A percentile compares a stretch with the other conserved stretches of the same genome.
Conservation (phyloP, 2,329 filamentous ascomycete species). For the Diaporthe aspalathi region DNA sequence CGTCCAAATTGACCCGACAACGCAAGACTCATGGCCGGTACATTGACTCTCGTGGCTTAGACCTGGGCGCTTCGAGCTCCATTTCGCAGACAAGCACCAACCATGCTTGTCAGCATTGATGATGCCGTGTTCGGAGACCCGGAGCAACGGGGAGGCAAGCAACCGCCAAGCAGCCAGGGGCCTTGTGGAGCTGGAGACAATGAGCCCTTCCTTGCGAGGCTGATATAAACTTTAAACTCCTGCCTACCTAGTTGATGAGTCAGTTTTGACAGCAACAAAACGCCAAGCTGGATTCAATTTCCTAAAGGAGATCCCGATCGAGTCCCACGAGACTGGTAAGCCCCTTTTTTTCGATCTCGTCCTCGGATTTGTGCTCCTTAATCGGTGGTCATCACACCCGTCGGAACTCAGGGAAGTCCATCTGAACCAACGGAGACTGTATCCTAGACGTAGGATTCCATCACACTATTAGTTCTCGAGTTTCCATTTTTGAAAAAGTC, state of each 20-base stretch:
- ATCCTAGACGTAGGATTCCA: neutral
- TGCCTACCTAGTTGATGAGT: neutral
- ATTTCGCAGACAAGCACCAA: neutral
- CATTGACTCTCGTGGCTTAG: neutral
- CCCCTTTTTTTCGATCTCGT: neutral
- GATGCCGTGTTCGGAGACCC: neutral
- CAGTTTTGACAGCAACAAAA: neutral
- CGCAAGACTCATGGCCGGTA: neutral
- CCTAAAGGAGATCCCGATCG: neutral
- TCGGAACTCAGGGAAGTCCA: neutral
- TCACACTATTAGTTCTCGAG: neutral
- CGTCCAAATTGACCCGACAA: neutral
- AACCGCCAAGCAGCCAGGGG: constrained; percentile 5
- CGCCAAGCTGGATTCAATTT: constrained; percentile 1
- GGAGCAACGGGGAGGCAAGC: neutral
- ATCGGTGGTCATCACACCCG: neutral
- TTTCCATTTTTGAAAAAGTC: neutral
- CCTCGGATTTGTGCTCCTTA: neutral
- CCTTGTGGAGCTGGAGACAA: neutral
- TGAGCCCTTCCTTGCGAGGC: constrained; percentile 1
- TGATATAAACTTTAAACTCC: constrained; percentile 12
- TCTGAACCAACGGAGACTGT: constrained; percentile 2
- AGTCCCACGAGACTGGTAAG: neutral
- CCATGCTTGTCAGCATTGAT: neutral
- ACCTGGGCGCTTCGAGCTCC: neutral